Evolutionary conservation across 495 filamentous ascomycete genomes (phyloP).

Genomic region (Talaromyces trachyspermus): DNA sequence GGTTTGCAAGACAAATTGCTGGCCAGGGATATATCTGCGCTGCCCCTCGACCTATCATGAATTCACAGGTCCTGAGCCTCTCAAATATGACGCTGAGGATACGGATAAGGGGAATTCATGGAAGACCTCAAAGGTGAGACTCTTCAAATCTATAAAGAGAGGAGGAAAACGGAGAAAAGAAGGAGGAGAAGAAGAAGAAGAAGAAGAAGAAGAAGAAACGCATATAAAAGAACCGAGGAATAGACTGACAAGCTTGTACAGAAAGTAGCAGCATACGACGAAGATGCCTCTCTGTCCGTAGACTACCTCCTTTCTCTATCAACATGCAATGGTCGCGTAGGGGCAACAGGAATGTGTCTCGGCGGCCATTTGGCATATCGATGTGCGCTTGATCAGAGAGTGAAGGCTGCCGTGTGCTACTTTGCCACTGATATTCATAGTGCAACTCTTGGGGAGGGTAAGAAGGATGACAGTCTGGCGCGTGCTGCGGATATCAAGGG

Average conservation of each 20-base stretch:
- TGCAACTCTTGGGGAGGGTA: conserved; percentile 61
- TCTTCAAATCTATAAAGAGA: no score
- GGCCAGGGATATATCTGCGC: conserved; percentile 91
- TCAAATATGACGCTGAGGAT: conserved; percentile 80
- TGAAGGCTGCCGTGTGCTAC: conserved; percentile 74
- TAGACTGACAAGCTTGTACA: conserved; percentile 15
- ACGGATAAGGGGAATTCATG: conserved; percentile 82
- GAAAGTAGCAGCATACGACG: conserved; percentile 84
- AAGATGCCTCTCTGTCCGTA: conserved; percentile 69
- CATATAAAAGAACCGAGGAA: not conserved
- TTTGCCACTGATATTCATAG: conserved; percentile 90
- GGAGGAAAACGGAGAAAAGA: no score
- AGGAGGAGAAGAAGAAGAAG: no score
- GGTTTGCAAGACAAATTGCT: conserved; percentile 88
- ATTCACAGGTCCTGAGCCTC: conserved; percentile 76
- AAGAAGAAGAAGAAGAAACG: not conserved
- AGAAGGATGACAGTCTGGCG: conserved; percentile 58
- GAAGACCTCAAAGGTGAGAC: conserved; percentile 67
- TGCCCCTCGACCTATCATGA: conserved; percentile 91
- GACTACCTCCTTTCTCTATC: conserved; percentile 63
- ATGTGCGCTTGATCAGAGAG: conserved; percentile 68
- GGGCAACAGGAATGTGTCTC: conserved; percentile 90
- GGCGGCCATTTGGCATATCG: conserved; percentile 86
- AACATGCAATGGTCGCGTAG: conserved; percentile 80
- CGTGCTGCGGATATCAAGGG: conserved; percentile 67